These are phyloP conservation scores for Rostrohypoxylon terebratum DNA, from an alignment of 495 filamentous ascomycete species.

Conservation along the genomic window DNA sequence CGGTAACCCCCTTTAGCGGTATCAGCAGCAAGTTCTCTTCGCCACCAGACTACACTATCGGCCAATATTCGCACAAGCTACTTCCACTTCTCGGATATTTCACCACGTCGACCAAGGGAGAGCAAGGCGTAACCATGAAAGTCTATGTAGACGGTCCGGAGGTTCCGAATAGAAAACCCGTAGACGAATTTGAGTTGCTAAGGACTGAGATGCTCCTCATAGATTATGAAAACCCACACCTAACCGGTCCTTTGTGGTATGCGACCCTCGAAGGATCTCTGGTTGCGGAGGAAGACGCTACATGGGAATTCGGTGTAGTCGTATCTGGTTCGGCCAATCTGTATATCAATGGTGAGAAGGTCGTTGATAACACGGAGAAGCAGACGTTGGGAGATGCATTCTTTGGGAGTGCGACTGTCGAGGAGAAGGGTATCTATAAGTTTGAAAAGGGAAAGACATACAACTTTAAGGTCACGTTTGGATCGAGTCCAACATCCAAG, in stretches of 20 bases:
- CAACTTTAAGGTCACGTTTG: constrained; percentile 71
- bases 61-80: constrained; percentile 71
- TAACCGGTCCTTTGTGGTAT: constrained; percentile 68
- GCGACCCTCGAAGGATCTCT: constrained; percentile 71
- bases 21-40: constrained; percentile 63
- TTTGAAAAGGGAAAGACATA: constrained; percentile 71
- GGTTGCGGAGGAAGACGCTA: constrained; percentile 64
- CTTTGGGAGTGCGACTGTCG: constrained; percentile 70
- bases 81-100: constrained; percentile 66
- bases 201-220: constrained; percentile 69
- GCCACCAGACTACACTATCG: constrained; percentile 62
- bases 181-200: constrained; percentile 67
- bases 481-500: constrained; percentile 71
- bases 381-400: constrained; percentile 71
- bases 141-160: constrained; percentile 69
- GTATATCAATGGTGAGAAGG: constrained; percentile 70
- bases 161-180: constrained; percentile 56
- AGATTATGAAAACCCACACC: constrained; percentile 71
- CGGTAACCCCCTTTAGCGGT: constrained; percentile 74
- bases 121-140: constrained; percentile 68
- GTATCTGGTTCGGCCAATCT: constrained; percentile 75
- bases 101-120: constrained; percentile 61
- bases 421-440: constrained; percentile 67
- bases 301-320: constrained; percentile 70
- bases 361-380: constrained; percentile 74